Percentiles rank a stretch among this genome's conserved stretches.
Evolutionary conservation across 257 asterid species (phyloP).

Genomic region (Scutellaria baicalensis): DNA sequence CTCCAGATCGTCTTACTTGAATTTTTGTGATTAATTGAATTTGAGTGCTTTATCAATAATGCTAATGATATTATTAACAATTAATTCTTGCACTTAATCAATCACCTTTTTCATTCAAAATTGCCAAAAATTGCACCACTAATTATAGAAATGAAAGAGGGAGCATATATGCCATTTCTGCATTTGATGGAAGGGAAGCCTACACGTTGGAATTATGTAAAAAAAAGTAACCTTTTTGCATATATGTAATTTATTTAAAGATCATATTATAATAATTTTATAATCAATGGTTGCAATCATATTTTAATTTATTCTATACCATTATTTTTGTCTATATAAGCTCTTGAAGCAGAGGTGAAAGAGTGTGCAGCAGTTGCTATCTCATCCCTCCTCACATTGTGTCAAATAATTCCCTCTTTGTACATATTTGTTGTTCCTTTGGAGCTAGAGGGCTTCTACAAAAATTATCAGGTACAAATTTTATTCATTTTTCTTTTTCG

Average conservation of each 20-base stretch:
- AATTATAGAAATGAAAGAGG: conserved; percentile 9
- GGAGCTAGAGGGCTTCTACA: conserved; percentile 16
- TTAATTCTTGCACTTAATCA: conserved; percentile 5
- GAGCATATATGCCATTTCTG: conserved; percentile 22
- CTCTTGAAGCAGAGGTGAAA: conserved; percentile 3
- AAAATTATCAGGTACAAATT: conserved; percentile 27
- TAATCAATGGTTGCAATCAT: neutral
- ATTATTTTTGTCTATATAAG: conserved; percentile 30
- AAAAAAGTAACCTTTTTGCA: conserved; percentile 15
- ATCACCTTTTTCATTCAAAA: neutral
- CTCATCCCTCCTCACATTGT: conserved; percentile 26
- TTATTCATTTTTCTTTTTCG: neutral
- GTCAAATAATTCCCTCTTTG: conserved; percentile 38
- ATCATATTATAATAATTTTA: neutral
- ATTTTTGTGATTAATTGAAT: too few species aligned
- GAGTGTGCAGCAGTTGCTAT: conserved; percentile 50
- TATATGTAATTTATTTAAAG: neutral
- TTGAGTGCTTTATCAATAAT: neutral
- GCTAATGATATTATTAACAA: neutral
- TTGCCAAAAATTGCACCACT: conserved; percentile 7
- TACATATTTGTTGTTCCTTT: conserved; percentile 26
- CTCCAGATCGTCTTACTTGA: too few species aligned
- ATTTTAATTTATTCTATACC: neutral
- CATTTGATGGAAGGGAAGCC: conserved; percentile 27
- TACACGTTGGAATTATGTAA: conserved; percentile 31